phyloP scores from a whole-genome alignment of 805 yeast genomes.

The Sungouiella thailandica region DNA sequence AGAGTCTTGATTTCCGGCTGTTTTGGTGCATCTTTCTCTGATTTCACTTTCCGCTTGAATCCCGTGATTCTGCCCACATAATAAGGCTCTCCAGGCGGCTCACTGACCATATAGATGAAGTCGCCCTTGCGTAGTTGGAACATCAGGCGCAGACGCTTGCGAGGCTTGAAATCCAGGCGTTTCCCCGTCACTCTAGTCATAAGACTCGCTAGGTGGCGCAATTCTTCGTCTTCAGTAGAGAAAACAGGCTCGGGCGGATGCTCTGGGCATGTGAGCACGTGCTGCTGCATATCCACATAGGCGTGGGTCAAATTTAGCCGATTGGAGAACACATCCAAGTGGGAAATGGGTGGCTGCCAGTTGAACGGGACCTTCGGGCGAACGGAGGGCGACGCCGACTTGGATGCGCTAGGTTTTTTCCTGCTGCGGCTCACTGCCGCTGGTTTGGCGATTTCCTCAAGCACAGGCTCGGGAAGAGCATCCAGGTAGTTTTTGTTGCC shows the following conservation, averaged over 20 bases:
- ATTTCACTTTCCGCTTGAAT: slow-evolving; percentile 30
- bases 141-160: slow-evolving; percentile 18
- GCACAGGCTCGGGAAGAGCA: slow-evolving; percentile 9
- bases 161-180: slow-evolving; percentile 4
- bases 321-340: slow-evolving; percentile 38
- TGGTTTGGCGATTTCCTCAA: slow-evolving; percentile 8
- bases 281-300: slow-evolving; percentile 32
- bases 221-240: slow-evolving; percentile 6
- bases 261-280: slow-evolving; percentile 35
- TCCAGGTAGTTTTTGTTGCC: slow-evolving; percentile 17
- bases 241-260: slow-evolving; percentile 12
- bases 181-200: slow-evolving; percentile 7
- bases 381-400: neutral
- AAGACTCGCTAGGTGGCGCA: slow-evolving; percentile 7
- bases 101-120: slow-evolving; percentile 76
- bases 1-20: slow-evolving; percentile 6
- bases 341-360: slow-evolving; percentile 44
- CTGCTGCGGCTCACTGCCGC: slow-evolving; percentile 1
- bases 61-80: slow-evolving; percentile 83
- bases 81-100: slow-evolving; percentile 93
- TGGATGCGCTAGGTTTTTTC: slow-evolving; percentile 3
- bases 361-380: slow-evolving; percentile 21
- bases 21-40: neutral
- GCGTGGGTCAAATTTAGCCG: slow-evolving; percentile 39
- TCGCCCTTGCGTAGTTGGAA: slow-evolving; percentile 50